Evolutionary conservation across 768 basidiomycete genomes (phyloP).

Genomic region (Naematelia encephala): DNA sequence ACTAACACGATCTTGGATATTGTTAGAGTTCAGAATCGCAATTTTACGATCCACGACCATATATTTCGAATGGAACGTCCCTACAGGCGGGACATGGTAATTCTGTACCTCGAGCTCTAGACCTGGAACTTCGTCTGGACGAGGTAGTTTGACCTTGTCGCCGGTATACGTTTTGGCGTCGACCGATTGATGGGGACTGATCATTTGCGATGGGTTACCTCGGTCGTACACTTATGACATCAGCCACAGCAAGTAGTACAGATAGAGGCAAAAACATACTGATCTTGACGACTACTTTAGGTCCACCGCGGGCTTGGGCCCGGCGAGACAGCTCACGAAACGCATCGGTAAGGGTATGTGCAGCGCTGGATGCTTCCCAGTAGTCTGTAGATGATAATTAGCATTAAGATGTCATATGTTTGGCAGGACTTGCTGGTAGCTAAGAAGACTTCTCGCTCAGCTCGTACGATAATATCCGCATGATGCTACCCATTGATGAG

Average conservation of each 20-base stretch:
- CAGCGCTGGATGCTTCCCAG: slow-evolving; percentile 33
- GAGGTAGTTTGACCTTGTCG: slow-evolving; percentile 33
- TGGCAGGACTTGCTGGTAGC: slow-evolving; percentile 26
- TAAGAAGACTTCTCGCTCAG: slow-evolving; percentile 31
- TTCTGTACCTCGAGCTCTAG: slow-evolving; percentile 27
- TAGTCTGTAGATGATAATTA: slow-evolving; percentile 15
- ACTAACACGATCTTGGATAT: slow-evolving; percentile 57
- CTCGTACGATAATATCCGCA: slow-evolving; percentile 33
- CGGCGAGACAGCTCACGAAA: slow-evolving; percentile 32
- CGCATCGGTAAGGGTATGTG: slow-evolving; percentile 25
- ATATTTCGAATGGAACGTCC: slow-evolving; percentile 68
- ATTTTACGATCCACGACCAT: slow-evolving; percentile 63
- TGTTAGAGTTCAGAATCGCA: slow-evolving; percentile 62
- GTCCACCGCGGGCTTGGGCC: slow-evolving; percentile 19
- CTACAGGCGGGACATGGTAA: slow-evolving; percentile 55
- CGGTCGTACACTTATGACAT: slow-evolving; percentile 28
- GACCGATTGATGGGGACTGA: slow-evolving; percentile 29
- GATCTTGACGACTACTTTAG: slow-evolving; percentile 30
- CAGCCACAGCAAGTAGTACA: background rate
- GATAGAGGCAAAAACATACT: slow-evolving; percentile 14
- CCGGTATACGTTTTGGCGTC: slow-evolving; percentile 30
- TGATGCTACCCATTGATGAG: slow-evolving; percentile 17
- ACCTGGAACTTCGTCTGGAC: slow-evolving; percentile 29
- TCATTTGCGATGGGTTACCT: slow-evolving; percentile 31
- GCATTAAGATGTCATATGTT: background rate